These are phyloP conservation scores for Daldinia bambusicola DNA, from an alignment of 495 filamentous ascomycete species.

Conservation along the genomic window DNA sequence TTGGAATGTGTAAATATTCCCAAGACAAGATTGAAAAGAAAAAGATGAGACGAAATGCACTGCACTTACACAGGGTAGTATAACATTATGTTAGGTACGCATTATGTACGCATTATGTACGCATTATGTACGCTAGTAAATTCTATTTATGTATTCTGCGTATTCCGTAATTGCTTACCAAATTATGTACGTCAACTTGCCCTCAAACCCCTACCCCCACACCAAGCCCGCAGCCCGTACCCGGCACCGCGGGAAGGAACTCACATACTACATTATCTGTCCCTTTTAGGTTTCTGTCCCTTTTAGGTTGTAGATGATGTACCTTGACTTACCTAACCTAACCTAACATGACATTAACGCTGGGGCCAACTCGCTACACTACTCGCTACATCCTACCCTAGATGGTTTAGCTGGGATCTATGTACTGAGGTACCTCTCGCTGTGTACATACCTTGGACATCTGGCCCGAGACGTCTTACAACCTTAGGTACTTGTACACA, in stretches of 20 bases:
- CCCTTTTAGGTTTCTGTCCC: too few relatives aligned
- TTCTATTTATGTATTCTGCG: not conserved
- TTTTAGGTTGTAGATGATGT: too few relatives aligned
- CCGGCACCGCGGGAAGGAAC: slow-evolving; percentile 27
- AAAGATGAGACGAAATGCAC: too few relatives aligned
- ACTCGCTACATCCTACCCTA: not conserved
- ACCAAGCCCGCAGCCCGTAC: slow-evolving; percentile 6
- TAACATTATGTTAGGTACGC: too few relatives aligned
- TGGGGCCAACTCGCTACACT: slow-evolving; percentile 4
- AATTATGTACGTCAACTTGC: slow-evolving; percentile 4
- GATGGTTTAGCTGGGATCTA: too few relatives aligned
- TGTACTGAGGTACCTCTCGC: not conserved
- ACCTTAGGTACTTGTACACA: not conserved
- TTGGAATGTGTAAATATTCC: too few relatives aligned
- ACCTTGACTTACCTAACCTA: too few relatives aligned
- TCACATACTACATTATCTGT: not conserved
- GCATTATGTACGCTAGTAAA: not conserved
- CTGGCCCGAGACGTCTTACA: too few relatives aligned
- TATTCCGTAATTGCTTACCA: too few relatives aligned
- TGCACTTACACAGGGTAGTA: too few relatives aligned
- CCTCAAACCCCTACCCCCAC: slow-evolving; percentile 8
- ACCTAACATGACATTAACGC: not conserved
- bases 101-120: too few relatives aligned
- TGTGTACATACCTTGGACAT: slow-evolving; percentile 1
- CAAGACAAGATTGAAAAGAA: too few relatives aligned